Conservation (phyloP, 2,329 filamentous ascomycete species). For the Ophiosphaerella herpotricha region DNA sequence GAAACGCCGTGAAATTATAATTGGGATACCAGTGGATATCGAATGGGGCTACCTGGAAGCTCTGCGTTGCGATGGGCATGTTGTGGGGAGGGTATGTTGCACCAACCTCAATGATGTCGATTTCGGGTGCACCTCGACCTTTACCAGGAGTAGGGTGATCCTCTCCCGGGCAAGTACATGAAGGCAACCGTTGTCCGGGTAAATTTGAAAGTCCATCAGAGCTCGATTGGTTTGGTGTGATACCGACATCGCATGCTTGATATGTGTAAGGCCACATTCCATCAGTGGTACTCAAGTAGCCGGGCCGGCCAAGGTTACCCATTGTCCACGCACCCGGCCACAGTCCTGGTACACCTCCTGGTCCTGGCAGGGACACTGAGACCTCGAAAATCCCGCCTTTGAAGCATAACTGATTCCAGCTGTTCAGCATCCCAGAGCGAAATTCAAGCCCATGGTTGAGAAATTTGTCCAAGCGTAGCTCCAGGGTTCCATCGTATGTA, state of each 20-base stretch:
- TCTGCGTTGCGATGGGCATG: slow-evolving; percentile 54
- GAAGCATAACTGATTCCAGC: slow-evolving; percentile 61
- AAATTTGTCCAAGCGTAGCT: slow-evolving; percentile 53
- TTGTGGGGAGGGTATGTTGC: slow-evolving; percentile 48
- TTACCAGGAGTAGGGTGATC: slow-evolving; percentile 55
- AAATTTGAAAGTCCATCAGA: slow-evolving; percentile 50
- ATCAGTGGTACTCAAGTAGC: slow-evolving; percentile 58
- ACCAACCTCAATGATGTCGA: slow-evolving; percentile 55
- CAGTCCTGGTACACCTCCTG: slow-evolving; percentile 54
- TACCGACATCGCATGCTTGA: slow-evolving; percentile 55
- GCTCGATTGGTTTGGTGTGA: slow-evolving; percentile 55
- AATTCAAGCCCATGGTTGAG: slow-evolving; percentile 53
- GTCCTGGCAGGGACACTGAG: slow-evolving; percentile 58
- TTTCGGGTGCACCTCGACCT: slow-evolving; percentile 55
- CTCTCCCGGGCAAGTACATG: slow-evolving; percentile 51
- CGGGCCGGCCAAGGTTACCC: slow-evolving; percentile 59
- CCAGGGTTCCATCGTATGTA: slow-evolving; percentile 53
- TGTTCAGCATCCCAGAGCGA: slow-evolving; percentile 58
- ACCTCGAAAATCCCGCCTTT: slow-evolving; percentile 60
- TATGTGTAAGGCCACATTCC: slow-evolving; percentile 62
- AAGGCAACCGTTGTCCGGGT: slow-evolving; percentile 52
- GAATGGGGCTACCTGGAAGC: slow-evolving; percentile 56
- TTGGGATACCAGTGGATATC: slow-evolving; percentile 59
- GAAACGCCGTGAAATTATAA: slow-evolving; percentile 57
- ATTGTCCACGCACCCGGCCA: slow-evolving; percentile 62